A percentile compares a stretch with the other conserved stretches of the same genome.
phyloP scores from a whole-genome alignment of 2,329 filamentous ascomycete species.

The Sclerotinia nivalis region DNA sequence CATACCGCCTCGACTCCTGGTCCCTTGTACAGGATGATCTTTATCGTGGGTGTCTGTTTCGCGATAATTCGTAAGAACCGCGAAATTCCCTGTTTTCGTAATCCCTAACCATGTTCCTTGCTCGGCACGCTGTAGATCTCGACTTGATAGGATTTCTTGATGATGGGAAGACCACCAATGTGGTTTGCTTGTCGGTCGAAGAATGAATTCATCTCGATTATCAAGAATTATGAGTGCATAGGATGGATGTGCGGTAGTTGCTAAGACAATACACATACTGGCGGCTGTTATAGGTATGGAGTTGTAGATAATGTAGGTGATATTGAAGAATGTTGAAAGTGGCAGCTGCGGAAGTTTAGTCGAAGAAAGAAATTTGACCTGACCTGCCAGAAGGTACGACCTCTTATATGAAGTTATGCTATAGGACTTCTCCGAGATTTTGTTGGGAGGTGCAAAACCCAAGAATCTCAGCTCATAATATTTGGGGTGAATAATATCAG shows the following conservation, averaged over 20 bases:
- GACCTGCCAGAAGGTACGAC: conserved; percentile 18
- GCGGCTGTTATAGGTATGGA: conserved; percentile 10
- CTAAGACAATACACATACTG: conserved; percentile 73
- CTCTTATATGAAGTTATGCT: background rate
- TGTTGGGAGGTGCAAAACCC: background rate
- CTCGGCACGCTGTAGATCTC: conserved; percentile 62
- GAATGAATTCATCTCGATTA: conserved; percentile 75
- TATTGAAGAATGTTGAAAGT: conserved; percentile 16
- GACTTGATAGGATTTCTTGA: conserved; percentile 54
- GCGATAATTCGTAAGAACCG: conserved; percentile 67
- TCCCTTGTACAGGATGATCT: conserved; percentile 54
- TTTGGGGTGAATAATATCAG: background rate
- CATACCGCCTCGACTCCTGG: conserved; percentile 62
- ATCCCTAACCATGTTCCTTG: conserved; percentile 68
- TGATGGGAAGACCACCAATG: conserved; percentile 56
- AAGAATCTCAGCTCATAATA: background rate
- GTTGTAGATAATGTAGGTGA: background rate
- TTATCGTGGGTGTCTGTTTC: conserved; percentile 54
- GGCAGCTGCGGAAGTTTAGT: conserved; percentile 4
- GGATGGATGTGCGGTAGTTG: conserved; percentile 73
- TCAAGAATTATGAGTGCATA: conserved; percentile 75
- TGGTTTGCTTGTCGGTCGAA: conserved; percentile 62
- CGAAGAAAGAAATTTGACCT: conserved; percentile 13
- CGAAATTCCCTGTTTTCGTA: conserved; percentile 59
- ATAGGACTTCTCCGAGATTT: background rate